Conservation (phyloP, 768 basidiomycete species). For the Hericium rajendrae region DNA sequence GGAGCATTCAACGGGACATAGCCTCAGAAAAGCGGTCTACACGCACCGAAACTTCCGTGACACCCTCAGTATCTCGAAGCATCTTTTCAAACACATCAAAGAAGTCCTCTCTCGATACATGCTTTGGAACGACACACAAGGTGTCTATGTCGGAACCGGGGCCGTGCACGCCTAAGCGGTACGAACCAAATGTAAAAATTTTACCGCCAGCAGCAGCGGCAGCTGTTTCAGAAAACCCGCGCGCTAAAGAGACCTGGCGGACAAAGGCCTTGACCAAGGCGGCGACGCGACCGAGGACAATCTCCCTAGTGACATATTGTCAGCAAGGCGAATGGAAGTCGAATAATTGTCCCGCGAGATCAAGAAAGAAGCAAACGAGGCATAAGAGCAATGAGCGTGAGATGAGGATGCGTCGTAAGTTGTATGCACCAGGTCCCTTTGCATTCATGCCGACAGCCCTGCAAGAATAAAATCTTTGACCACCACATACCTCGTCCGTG, state of each 20-base stretch:
- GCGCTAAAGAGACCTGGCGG: conserved; percentile 62
- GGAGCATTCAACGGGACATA: neutral
- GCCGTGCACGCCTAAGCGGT: conserved; percentile 94
- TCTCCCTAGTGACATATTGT: conserved; percentile 53
- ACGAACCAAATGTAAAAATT: conserved; percentile 98
- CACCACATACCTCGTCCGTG: conserved; percentile 63
- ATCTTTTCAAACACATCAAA: conserved; percentile 86
- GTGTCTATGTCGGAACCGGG: conserved; percentile 97
- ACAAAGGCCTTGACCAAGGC: conserved; percentile 92
- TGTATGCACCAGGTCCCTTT: too few relatives aligned
- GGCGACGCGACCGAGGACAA: conserved; percentile 83
- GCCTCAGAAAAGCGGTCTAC: neutral
- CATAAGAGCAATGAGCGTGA: too few relatives aligned
- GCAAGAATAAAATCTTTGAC: neutral
- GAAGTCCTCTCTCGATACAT: conserved; percentile 93
- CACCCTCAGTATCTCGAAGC: conserved; percentile 76
- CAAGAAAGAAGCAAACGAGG: too few relatives aligned
- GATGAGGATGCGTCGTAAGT: too few relatives aligned
- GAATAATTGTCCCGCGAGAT: too few relatives aligned
- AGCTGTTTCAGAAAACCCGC: conserved; percentile 80
- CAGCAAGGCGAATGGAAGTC: neutral
- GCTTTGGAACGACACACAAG: conserved; percentile 94
- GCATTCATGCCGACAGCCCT: neutral
- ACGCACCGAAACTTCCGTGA: conserved; percentile 75
- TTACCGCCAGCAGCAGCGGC: conserved; percentile 91